A percentile compares a stretch with the other conserved stretches of the same genome.
These are phyloP conservation scores for Neurospora sp. DNA, from an alignment of 495 filamentous ascomycete species.

Conservation along the genomic window DNA sequence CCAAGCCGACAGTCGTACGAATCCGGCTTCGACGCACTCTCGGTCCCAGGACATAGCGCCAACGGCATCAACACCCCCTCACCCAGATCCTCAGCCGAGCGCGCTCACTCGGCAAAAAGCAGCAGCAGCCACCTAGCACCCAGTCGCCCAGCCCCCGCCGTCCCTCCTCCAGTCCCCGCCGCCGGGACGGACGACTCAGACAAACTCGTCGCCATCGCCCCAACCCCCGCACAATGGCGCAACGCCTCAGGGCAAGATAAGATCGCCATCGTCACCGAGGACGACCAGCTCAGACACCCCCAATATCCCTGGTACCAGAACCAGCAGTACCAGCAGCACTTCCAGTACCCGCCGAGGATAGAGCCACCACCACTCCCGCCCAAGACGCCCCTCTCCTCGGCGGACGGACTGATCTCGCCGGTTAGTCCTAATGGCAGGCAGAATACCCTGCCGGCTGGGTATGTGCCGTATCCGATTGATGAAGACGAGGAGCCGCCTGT, in stretches of 20 bases:
- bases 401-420: neutral
- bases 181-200: conserved; percentile 26
- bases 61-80: conserved; percentile 24
- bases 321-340: conserved; percentile 29
- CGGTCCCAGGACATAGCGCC: conserved; percentile 12
- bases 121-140: conserved; percentile 19
- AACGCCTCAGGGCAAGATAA: conserved; percentile 44
- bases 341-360: conserved; percentile 37
- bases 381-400: conserved; percentile 61
- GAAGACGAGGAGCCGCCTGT: conserved; percentile 73
- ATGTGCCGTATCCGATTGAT: conserved; percentile 62
- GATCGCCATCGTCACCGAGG: conserved; percentile 47
- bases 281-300: conserved; percentile 42
- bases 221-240: conserved; percentile 43
- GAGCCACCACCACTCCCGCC: conserved; percentile 73
- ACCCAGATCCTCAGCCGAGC: conserved; percentile 34
- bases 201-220: conserved; percentile 37
- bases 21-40: conserved; percentile 32
- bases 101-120: conserved; percentile 19
- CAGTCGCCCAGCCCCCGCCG: conserved; percentile 20
- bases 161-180: conserved; percentile 21
- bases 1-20: conserved; percentile 37
- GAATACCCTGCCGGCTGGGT: conserved; percentile 16
- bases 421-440: conserved; percentile 1
- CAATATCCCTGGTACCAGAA: conserved; percentile 22